Evolutionary conservation across 1,139 yeast genomes (phyloP), one percentile per base, ranked within the genome.

Genomic region (Suhomyces bolitotheri): DNA sequence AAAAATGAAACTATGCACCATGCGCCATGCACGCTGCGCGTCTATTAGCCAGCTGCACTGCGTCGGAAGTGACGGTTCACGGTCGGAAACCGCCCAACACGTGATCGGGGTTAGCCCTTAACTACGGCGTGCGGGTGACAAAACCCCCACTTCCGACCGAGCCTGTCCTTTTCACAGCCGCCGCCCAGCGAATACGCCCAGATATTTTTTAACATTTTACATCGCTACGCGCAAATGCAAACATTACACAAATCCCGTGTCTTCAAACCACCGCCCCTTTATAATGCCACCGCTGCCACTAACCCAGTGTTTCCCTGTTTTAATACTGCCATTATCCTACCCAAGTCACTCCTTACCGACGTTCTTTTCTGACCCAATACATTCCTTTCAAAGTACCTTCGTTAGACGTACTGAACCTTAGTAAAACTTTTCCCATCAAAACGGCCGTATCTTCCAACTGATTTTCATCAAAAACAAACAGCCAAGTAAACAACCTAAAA

Each of bases 331-430:
- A n/a, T 20, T 16, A 21, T 36, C 41, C 29, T 25, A 37, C 41
- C 40, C 34, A 31, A 38, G 44, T 40, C 44, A 33, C 30, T 40
- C 44, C 44, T 40, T 40, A 28, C 54, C 54, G 60, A 53, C 49
- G 50, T 46, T 51, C 39, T 27, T 56, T 24, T 33, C 27, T 22
- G 11, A 9, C 24, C 12, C 11, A 7, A 22, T 22, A 10, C 12
- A 22, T 10, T 9, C 12, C 24, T 11, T 10, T 11, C 24, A 7
- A 10, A 10, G 6, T 7, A 7, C 12, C 11, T 22, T 22, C 24
- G 7, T 8, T 17, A 17, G n/a, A n/a, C n/a, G n/a, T n/a, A n/a
- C n/a, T n/a, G n/a, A n/a, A n/a, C n/a, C n/a, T n/a, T n/a, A n/a
- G n/a, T n/a, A n/a, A n/a, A n/a, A n/a, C n/a, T n/a, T n/a, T n/a